Evolutionary conservation across 345 rosid species (phyloP).

Genomic region (Sisymbrium irio): DNA sequence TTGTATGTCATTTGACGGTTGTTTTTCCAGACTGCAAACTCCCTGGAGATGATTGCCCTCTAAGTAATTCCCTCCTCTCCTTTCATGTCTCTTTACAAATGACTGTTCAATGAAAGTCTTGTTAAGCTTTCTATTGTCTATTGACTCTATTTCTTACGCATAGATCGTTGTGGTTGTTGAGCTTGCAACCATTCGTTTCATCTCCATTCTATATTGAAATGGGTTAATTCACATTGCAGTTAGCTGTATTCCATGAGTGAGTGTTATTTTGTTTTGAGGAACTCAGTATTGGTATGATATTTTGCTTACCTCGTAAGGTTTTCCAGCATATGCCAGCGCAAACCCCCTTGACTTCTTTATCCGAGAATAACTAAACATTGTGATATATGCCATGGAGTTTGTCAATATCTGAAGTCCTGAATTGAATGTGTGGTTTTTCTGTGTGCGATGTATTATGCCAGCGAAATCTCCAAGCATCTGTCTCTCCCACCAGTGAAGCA

Average conservation of each 20-base stretch:
- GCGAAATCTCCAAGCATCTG: constrained; percentile 93
- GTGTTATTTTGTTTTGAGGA: neutral
- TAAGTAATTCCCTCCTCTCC: constrained; percentile 46
- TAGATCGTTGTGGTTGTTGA: neutral
- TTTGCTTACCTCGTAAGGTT: too few species aligned
- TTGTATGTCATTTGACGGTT: constrained; percentile 98
- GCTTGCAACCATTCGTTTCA: constrained; percentile 80
- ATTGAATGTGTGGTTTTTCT: neutral
- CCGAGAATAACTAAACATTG: neutral
- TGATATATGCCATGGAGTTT: neutral
- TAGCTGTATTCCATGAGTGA: neutral
- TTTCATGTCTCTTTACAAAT: constrained; percentile 2
- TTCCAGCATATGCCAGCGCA: neutral
- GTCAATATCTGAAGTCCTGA: neutral
- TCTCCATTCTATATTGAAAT: constrained; percentile 94
- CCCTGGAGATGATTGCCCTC: constrained; percentile 97
- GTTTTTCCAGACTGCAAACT: constrained; percentile 94
- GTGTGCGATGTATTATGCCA: constrained; percentile 26
- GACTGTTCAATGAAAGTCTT: neutral
- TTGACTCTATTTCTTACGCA: neutral
- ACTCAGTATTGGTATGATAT: neutral
- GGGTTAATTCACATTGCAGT: constrained; percentile 78
- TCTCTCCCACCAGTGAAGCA: constrained; percentile 98
- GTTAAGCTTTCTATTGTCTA: neutral
- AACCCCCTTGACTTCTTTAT: neutral